These are phyloP conservation scores for Saksenaea oblongispora DNA, from an alignment of 371 early-diverging fungal species.

Conservation along the genomic window DNA sequence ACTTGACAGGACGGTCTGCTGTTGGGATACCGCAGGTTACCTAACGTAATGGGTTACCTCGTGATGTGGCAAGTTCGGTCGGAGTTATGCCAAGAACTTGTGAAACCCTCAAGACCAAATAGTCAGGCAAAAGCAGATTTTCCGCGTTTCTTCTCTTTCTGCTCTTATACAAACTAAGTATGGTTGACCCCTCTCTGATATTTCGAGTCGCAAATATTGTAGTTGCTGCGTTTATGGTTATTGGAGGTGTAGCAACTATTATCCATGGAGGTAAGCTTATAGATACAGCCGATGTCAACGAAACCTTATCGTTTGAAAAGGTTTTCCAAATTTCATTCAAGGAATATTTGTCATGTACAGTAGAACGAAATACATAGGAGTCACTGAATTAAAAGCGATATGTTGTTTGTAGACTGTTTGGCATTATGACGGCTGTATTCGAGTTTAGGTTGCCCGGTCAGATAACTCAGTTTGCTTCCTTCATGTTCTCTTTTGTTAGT, in stretches of 20 bases:
- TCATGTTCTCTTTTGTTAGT: constrained; percentile 23
- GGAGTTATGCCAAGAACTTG: constrained; percentile 3
- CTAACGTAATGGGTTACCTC: no score
- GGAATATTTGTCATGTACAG: constrained; percentile 20
- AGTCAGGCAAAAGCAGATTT: neutral
- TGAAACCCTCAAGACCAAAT: neutral
- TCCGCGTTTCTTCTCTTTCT: neutral
- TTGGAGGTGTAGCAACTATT: constrained; percentile 17
- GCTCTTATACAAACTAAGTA: neutral
- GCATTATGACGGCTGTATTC: constrained; percentile 15
- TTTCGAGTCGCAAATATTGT: constrained; percentile 17
- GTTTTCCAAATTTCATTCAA: constrained; percentile 21
- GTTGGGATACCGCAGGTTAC: no score
- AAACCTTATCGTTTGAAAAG: neutral
- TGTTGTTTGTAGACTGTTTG: constrained; percentile 13
- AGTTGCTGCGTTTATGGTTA: constrained; percentile 16
- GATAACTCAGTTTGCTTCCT: constrained; percentile 16
- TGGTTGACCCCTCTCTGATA: constrained; percentile 13
- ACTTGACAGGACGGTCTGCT: no score
- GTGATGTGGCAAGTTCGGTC: neutral
- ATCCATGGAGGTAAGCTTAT: constrained; percentile 4
- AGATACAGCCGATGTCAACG: neutral
- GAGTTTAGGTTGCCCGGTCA: constrained; percentile 18
- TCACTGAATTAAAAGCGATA: neutral
- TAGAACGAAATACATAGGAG: neutral